These are phyloP conservation scores for Blastomyces emzantsi DNA, from an alignment of 2,329 filamentous ascomycete genomes.

Conservation along the genomic window DNA sequence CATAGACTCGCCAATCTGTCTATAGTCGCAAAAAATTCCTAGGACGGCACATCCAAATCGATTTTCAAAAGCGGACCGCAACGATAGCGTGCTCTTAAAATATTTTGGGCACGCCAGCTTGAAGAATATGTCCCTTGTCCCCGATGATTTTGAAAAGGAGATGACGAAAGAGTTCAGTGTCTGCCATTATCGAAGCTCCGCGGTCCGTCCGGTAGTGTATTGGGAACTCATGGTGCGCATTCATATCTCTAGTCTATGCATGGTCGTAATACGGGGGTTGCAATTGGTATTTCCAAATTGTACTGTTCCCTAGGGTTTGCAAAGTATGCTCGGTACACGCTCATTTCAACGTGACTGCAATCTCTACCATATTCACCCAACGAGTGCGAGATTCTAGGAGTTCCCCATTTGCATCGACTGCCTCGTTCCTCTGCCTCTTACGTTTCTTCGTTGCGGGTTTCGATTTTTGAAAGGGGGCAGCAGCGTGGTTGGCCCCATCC, in stretches of 20 bases:
- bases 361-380: conserved; percentile 41
- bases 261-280: too few species aligned
- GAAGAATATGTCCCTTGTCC: not conserved
- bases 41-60: not conserved
- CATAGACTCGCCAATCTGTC: not conserved
- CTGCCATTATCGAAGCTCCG: not conserved
- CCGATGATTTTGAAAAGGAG: too few species aligned
- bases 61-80: not conserved
- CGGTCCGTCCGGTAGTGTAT: not conserved
- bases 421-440: conserved; percentile 21
- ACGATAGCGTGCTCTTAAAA: not conserved
- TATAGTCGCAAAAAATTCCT: not conserved
- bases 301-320: not conserved
- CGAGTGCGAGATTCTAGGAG: conserved; percentile 38
- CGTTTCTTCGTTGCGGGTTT: conserved; percentile 22
- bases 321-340: not conserved
- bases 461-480: conserved; percentile 3
- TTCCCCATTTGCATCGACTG: conserved; percentile 26
- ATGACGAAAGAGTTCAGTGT: not conserved
- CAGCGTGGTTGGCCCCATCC: conserved; percentile 6
- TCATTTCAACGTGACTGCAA: conserved; percentile 37
- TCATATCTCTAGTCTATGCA: not conserved
- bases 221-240: not conserved
- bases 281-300: not conserved
- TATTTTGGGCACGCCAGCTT: not conserved